phyloP scores from a whole-genome alignment of 2,329 filamentous ascomycete genomes.

The Trichoderma sp. region DNA sequence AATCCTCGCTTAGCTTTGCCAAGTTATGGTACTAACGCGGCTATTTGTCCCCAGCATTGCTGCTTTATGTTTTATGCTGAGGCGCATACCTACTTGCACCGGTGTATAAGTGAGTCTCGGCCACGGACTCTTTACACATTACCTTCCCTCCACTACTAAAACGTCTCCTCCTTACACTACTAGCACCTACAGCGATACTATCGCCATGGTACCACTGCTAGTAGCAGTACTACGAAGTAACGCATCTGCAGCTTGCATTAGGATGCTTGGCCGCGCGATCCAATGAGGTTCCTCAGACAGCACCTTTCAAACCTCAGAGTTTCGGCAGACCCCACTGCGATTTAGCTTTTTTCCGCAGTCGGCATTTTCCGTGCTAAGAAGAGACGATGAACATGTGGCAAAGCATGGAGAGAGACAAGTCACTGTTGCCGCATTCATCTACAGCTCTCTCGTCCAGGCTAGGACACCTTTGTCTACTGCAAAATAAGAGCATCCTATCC shows the following conservation, averaged over 20 bases:
- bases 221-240: background rate
- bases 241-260: conserved; percentile 20
- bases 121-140: background rate
- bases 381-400: conserved; percentile 1
- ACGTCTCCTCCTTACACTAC: background rate
- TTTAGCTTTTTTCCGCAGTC: conserved; percentile 24
- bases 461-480: background rate
- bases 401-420: conserved; percentile 1
- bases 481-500: background rate
- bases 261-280: background rate
- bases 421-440: background rate
- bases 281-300: conserved; percentile 7
- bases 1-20: background rate
- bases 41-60: background rate
- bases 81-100: background rate
- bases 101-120: background rate
- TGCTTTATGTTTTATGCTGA: background rate
- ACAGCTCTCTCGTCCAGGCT: background rate
- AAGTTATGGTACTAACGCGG: background rate
- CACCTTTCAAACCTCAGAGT: background rate
- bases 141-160: background rate
- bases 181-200: conserved; percentile 8
- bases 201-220: background rate
- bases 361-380: conserved; percentile 21
- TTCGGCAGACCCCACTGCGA: conserved; percentile 3